Conservation (phyloP, 176 grass and related monocot species). For the Oryza brachyantha region DNA sequence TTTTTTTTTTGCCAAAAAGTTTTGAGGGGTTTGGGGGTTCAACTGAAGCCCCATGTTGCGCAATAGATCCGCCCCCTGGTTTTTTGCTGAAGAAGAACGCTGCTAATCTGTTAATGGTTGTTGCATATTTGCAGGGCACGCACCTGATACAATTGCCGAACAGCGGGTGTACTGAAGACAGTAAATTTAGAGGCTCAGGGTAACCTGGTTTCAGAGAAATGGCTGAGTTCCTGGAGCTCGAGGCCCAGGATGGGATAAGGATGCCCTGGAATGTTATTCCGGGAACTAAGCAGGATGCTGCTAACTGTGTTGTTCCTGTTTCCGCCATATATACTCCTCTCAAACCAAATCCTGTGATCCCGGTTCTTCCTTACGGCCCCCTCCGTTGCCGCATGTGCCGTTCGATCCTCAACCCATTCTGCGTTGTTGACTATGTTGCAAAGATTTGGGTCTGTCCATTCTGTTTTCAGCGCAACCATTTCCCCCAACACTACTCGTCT, state of each 20-base stretch:
- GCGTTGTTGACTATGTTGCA: conserved; percentile 65
- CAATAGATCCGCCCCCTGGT: no score
- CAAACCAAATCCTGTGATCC: conserved; percentile 52
- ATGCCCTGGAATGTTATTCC: conserved; percentile 97
- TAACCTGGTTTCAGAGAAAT: conserved; percentile 44
- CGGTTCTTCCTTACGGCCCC: conserved; percentile 70
- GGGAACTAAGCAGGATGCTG: conserved; percentile 73
- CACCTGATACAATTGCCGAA: background rate
- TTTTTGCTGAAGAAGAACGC: background rate
- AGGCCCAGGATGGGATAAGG: conserved; percentile 75
- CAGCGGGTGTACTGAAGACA: background rate
- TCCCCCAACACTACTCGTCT: conserved; percentile 65
- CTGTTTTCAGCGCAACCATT: conserved; percentile 94
- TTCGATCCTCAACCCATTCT: conserved; percentile 83
- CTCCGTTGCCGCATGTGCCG: conserved; percentile 86
- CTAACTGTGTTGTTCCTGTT: conserved; percentile 62
- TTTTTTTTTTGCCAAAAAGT: no score
- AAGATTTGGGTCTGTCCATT: conserved; percentile 96
- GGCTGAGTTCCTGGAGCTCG: conserved; percentile 90
- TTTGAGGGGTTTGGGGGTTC: no score
- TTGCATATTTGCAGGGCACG: conserved; percentile 17
- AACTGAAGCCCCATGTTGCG: no score
- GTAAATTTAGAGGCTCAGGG: background rate
- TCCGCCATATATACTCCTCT: conserved; percentile 86
- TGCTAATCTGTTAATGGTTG: conserved; percentile 1